Percentiles rank a stretch among this genome's conserved stretches.
Evolutionary conservation across 768 basidiomycete genomes (phyloP).

Genomic region (Atractiella rhizophila): DNA sequence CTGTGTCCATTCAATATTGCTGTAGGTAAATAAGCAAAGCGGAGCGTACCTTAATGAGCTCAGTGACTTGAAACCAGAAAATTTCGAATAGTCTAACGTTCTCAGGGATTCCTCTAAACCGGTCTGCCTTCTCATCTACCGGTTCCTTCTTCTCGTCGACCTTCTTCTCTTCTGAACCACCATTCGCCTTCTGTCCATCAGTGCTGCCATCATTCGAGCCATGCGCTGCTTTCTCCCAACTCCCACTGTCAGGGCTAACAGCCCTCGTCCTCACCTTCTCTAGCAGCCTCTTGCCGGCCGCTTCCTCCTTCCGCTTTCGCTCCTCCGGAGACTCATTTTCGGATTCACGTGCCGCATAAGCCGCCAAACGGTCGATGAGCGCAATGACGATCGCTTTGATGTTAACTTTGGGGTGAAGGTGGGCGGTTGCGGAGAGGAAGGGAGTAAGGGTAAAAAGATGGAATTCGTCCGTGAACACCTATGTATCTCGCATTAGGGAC

Average conservation of each 20-base stretch:
- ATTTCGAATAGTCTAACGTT: conserved; percentile 90
- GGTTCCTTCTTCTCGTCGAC: conserved; percentile 37
- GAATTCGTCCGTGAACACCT: conserved; percentile 98
- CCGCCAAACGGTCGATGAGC: conserved; percentile 78
- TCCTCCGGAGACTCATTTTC: conserved; percentile 61
- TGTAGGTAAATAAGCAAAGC: neutral
- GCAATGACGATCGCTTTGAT: conserved; percentile 97
- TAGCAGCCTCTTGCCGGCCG: neutral
- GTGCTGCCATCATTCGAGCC: no score
- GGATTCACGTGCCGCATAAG: conserved; percentile 87
- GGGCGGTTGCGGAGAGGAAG: conserved; percentile 85
- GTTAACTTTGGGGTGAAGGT: conserved; percentile 90
- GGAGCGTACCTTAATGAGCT: conserved; percentile 64
- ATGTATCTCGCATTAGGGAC: neutral
- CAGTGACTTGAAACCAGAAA: conserved; percentile 95
- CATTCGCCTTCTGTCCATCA: neutral
- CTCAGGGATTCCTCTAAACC: conserved; percentile 86
- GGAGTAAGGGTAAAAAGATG: conserved; percentile 86
- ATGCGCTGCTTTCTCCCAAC: no score
- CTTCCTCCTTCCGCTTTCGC: conserved; percentile 10
- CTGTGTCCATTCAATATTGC: conserved; percentile 23
- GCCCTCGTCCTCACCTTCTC: neutral
- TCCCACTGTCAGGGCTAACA: no score
- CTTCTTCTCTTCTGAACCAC: conserved; percentile 3
- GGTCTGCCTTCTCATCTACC: no score